A percentile compares a stretch with the other conserved stretches of the same genome.
These are phyloP conservation scores for Fusarium coffeatum DNA, from an alignment of 2,329 filamentous ascomycete species.

Conservation along the genomic window DNA sequence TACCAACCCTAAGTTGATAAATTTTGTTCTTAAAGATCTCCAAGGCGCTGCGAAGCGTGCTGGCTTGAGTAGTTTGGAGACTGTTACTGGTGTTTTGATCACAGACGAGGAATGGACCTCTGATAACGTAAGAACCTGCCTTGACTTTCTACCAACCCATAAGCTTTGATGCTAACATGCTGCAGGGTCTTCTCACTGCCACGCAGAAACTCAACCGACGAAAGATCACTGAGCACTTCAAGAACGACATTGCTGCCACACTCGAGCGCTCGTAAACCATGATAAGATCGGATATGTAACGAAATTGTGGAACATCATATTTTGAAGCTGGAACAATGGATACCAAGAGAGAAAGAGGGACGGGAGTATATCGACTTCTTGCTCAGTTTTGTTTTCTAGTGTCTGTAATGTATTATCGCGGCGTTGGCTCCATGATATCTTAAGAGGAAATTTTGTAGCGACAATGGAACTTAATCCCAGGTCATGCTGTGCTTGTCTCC, in stretches of 20 bases:
- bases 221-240: constrained; percentile 62
- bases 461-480: constrained; percentile 19
- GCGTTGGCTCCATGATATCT: constrained; percentile 46
- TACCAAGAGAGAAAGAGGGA: constrained; percentile 36
- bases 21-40: constrained; percentile 73
- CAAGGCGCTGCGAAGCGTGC: constrained; percentile 72
- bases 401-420: constrained; percentile 43
- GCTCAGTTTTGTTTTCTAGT: constrained; percentile 33
- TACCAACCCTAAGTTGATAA: constrained; percentile 72
- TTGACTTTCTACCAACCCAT: background rate
- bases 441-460: constrained; percentile 33
- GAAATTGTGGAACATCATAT: constrained; percentile 8
- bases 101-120: constrained; percentile 91
- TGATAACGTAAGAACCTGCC: constrained; percentile 74
- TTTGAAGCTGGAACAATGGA: constrained; percentile 35
- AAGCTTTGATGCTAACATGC: constrained; percentile 35
- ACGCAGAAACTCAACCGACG: constrained; percentile 71
- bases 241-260: constrained; percentile 61
- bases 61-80: constrained; percentile 77
- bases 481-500: constrained; percentile 26
- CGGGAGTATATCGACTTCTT: constrained; percentile 13
- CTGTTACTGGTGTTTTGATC: constrained; percentile 79
- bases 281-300: constrained; percentile 8
- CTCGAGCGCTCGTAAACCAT: constrained; percentile 48
- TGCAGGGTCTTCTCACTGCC: constrained; percentile 68